Evolutionary conservation across 805 yeast species (phyloP), one percentile per base, ranked within the genome.

Genomic region (Jamesozyma spencerorum): DNA sequence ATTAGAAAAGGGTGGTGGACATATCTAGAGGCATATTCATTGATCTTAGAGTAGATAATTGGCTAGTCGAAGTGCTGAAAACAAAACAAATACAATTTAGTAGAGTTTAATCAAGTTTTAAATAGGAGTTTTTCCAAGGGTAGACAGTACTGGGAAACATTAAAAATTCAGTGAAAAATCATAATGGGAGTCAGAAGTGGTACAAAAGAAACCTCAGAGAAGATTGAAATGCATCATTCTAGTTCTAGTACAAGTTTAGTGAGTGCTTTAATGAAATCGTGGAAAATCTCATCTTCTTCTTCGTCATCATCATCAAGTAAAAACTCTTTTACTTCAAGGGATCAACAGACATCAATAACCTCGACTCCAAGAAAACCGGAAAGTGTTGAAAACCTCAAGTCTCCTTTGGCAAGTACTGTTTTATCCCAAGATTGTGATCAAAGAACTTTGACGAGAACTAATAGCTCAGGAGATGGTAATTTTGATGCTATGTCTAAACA

Each of bases 401-500:
- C 38, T 13, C 22, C 38, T 10, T 14, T 30, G 3, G 17, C 31
- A 3, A 18, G 19, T 13, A 31, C 18, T 31, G 34, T 20, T 13
- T 18, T 24, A 5, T 27, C 41, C 17, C 14, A 27, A 14, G 47
- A 34, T 13, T 13, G 29, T 22, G 31, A 39, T 18, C 13, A 20
- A 3, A 32, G 24, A n/a, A 18, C 24, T 4, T 11, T 19, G 5
- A 33, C 42, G 11, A n/a, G 38, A 4, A 8, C 18, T 15, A 34
- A 22, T 17, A 38, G 33, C 18, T 31, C 39, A 3, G 33, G 45
- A 19, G 47, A 48, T 39, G 58, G 57, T 8, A 57, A 56, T 35
- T 51, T 50, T 31, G 60, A 57, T 34, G 58, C 62, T 3, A 54
- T 54, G 52, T 44, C 54, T 11, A 57, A 46, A 36, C 57, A 56